These are phyloP conservation scores for Mortierella claussenii DNA, from an alignment of 192 early-diverging fungal species.

Conservation along the genomic window DNA sequence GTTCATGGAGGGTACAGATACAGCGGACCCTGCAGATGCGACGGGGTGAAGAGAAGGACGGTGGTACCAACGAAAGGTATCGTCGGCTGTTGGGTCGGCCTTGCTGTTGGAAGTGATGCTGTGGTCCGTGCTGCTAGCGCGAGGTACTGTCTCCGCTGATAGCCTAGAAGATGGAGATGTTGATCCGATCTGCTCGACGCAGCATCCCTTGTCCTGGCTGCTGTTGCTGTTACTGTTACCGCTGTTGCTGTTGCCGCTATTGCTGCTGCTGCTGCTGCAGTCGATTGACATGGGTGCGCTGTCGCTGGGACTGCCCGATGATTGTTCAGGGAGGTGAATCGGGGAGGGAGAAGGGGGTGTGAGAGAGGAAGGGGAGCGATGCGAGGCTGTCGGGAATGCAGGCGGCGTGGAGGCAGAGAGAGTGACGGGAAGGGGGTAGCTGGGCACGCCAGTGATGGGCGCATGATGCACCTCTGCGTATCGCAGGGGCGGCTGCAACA, in stretches of 20 bases:
- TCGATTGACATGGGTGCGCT: too few relatives aligned
- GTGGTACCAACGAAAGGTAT: background rate
- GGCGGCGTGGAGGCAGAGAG: background rate
- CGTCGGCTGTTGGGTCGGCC: background rate
- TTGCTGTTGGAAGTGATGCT: background rate
- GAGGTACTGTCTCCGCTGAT: background rate
- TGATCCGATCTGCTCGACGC: too few relatives aligned
- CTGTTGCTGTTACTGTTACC: background rate
- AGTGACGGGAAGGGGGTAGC: conserved; percentile 6
- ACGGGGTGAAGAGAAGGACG: conserved; percentile 2
- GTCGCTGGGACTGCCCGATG: background rate
- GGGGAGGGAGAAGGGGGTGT: background rate
- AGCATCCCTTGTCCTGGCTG: too few relatives aligned
- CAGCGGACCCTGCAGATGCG: background rate
- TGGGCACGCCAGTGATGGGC: background rate
- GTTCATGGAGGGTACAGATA: background rate
- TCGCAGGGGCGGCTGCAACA: conserved; percentile 2
- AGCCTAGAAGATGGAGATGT: too few relatives aligned
- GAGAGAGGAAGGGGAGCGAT: too few relatives aligned
- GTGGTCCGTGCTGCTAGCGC: background rate
- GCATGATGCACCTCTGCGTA: conserved; percentile 7
- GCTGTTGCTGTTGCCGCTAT: background rate
- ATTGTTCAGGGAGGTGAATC: background rate
- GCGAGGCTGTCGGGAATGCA: background rate
- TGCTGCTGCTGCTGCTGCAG: background rate